Base-by-base conservation (phyloP, 371 early-diverging fungal genomes). In the Zancudomyces culisetae region DNA sequence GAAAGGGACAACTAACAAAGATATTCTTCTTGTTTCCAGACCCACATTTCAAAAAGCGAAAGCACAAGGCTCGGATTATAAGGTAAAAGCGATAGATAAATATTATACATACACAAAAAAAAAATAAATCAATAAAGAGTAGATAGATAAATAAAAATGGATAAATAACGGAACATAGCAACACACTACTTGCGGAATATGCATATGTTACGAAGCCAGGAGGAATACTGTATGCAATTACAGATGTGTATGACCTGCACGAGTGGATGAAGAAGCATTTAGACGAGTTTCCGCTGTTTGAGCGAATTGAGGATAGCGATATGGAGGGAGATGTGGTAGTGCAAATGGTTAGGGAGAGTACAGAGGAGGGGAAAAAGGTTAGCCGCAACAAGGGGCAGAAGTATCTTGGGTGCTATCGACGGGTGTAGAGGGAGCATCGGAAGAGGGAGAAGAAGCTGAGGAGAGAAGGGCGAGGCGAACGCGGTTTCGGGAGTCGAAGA, bases 31-130 rank as follows among this genome's bases (percentile, higher is more conserved):
- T 99, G 59, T 89, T 88, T 60, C 91, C 96, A 45, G 99, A 99
- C 70, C 99, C 99, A 23, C 99, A 99, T 62, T 99, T 99, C 69
- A 99, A 99, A 68, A 96, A 91, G 63, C 79, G 87, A 68, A 99
- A 99, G 72, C 97, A 98, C 71, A 99, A 98, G 76, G 94, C 91
- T 0, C 76, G 99, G 49, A 96, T 99, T 56, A 87, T 99, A 55
- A n/a, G n/a, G n/a, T n/a, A n/a, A n/a, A n/a, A n/a, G n/a, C n/a
- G n/a, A n/a, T 90, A 87, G 77, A 76, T 72, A 41, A n/a, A 18
- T n/a, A 41, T 18, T 18, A 18, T 41, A 41, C 41, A 41, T 41
- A n/a, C n/a, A n/a, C n/a, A n/a, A n/a, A n/a, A n/a, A n/a, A n/a
- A n/a, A n/a, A n/a, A n/a, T n/a, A n/a, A n/a, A n/a, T n/a, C n/a